phyloP scores from a whole-genome alignment of 768 basidiomycete genomes.

The Mrakia frigida region DNA sequence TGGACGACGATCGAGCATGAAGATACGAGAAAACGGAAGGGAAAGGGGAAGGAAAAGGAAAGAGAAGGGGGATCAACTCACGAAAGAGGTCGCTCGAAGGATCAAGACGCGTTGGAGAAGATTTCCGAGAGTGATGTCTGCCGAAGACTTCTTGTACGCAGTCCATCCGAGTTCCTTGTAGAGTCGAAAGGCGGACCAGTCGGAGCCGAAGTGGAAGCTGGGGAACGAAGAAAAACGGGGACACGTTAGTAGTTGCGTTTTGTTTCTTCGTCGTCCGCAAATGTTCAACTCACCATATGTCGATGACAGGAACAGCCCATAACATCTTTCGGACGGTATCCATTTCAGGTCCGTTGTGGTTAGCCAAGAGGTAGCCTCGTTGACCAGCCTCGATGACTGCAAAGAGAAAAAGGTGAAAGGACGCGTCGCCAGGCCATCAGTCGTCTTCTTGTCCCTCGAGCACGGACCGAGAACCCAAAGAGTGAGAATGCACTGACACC shows the following conservation, averaged over 20 bases:
- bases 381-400: neutral
- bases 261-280: neutral
- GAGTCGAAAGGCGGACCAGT: neutral
- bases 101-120: neutral
- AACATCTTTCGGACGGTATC: neutral
- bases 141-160: constrained; percentile 14
- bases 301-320: neutral
- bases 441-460: neutral
- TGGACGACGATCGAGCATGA: too few species aligned
- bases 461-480: too few species aligned
- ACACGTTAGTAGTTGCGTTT: neutral
- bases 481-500: neutral
- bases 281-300: neutral
- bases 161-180: neutral
- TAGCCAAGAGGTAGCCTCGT: neutral
- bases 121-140: neutral
- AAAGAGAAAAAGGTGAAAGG: neutral
- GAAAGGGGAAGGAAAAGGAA: too few species aligned
- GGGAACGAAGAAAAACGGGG: neutral
- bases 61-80: neutral
- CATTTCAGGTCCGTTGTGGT: neutral
- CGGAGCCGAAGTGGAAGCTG: neutral
- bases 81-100: neutral
- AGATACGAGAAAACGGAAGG: too few species aligned
- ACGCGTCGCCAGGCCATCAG: neutral